Base-by-base conservation (phyloP, 805 yeast genomes). In the Kluyveromyces aestuarii region DNA sequence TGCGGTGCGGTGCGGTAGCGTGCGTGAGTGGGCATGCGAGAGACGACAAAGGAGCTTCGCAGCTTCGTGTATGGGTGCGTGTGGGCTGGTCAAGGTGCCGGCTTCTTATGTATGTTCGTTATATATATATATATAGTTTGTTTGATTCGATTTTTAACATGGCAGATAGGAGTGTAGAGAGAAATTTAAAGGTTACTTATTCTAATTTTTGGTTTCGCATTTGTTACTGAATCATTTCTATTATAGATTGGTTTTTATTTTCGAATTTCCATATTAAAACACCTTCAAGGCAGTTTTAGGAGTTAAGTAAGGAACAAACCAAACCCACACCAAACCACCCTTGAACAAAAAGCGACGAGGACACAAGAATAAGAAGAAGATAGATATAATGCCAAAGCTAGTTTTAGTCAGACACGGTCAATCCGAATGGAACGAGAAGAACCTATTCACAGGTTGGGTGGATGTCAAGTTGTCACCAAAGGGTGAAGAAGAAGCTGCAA, bases 401-500 rank as follows among this genome's bases (percentile, higher is more conserved):
- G 82, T 90, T 68, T 79, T 90, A 69, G 89, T 91, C 61, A 90
- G 98, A 80, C 98, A 90, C 90, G 98, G 98, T 65, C 96, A 91
- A 79, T 87, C 96, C 75, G 97, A 87, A 72, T 90, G 98, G 98
- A 90, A 90, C 74, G 96, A 88, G 73, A 87, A 88, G 79, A 91
- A 90, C 81, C 79, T 90, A 61, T 90, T 90, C 84, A 90, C 97
- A 71, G 98, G 98, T 67, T 90, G 98, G 98, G 97, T 91, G 55
- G 98, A 90, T 72, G 95, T 88, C 60, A 75, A 79, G 65, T 80
- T 90, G 69, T 82, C 91, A 48, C 89, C 77, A 53, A 72, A 78
- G 60, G 98, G 98, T 72, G 80, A 77, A 69, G 77, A 82, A 69
- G 98, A 90, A 77, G 98, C 98, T 61, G 76, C 75, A 59, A 83